Base-by-base conservation (phyloP, 305 asterid species). In the Solanum aculeatissimum region DNA sequence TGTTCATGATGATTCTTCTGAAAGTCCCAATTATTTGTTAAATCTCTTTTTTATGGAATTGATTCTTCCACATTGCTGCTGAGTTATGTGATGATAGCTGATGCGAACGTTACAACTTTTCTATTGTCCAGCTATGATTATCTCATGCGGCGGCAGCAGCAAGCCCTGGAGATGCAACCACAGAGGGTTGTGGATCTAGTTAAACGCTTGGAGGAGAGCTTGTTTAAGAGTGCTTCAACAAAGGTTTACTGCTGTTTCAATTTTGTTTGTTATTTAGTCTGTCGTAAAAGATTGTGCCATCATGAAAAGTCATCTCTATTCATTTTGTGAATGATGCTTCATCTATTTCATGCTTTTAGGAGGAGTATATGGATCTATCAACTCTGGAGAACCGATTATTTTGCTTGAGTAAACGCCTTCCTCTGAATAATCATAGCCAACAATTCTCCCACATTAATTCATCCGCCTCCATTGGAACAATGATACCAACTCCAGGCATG, bases 401-500 rank as follows among this genome's bases (percentile, higher is more conserved):
- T 78, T 75, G 83, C 89, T 82, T 94, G 54, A 95, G 90, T 80
- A 92, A 85, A 88, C 89, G 91, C 62, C 84, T 87, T 18, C 93
- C 95, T 42, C 49, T 85, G 86, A 91, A 79, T 88, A 93, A 91
- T 90, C 97, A 93, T 21, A 91, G 83, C 87, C 97, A 94, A 86
- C 98, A 91, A 87, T 87, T 88, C 84, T 74, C 95, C 83, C 95
- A 92, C 84, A 88, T 88, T 63, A 94, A 87, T 91, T 86, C 97
- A 68, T 88, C 95, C 47, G 89, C 94, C 65, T 89, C 98, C 58
- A 65, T 92, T 82, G 94, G 98, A 81, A 91, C 98, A 65, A 97
- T 97, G 99, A 97, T 97, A 84, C 99, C 99, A 83, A 95, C 98
- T 65, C 99, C 99, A 83, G 98, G 99, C 51, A 90, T 94, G 90